Conservation (phyloP, 2,329 filamentous ascomycete genomes). For the Aspergillus candidus region DNA sequence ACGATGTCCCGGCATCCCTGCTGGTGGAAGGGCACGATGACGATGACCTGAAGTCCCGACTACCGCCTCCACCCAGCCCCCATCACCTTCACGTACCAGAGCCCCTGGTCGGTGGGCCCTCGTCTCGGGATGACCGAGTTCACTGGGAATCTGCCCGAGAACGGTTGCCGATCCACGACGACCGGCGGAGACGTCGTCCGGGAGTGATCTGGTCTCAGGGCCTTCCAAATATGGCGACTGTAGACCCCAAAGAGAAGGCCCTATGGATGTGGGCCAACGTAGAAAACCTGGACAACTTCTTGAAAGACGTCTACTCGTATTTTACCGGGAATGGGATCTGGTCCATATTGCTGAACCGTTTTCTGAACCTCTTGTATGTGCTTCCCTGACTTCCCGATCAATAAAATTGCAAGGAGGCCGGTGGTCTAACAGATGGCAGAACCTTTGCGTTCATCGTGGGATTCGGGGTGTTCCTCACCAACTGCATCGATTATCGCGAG, state of each 20-base stretch:
- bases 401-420: not conserved
- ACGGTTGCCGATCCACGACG: constrained; percentile 34
- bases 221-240: constrained; percentile 34
- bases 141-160: constrained; percentile 48
- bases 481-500: constrained; percentile 76
- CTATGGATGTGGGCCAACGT: constrained; percentile 93
- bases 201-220: constrained; percentile 22
- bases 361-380: constrained; percentile 66
- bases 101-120: constrained; percentile 32
- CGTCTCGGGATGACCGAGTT: constrained; percentile 38
- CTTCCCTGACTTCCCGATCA: constrained; percentile 1
- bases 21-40: constrained; percentile 50
- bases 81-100: constrained; percentile 19
- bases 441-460: constrained; percentile 77
- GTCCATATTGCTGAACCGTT: constrained; percentile 70
- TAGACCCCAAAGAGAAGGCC: constrained; percentile 66
- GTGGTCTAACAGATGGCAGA: constrained; percentile 44
- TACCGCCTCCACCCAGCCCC: constrained; percentile 29
- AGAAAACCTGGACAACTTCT: constrained; percentile 79
- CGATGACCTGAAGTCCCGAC: constrained; percentile 34
- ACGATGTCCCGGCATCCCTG: constrained; percentile 59
- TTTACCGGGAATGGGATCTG: constrained; percentile 76
- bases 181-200: constrained; percentile 14
- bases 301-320: constrained; percentile 80
- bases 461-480: constrained; percentile 75